Conservation (phyloP, 345 rosid genomes). For the Salix suchowensis region DNA sequence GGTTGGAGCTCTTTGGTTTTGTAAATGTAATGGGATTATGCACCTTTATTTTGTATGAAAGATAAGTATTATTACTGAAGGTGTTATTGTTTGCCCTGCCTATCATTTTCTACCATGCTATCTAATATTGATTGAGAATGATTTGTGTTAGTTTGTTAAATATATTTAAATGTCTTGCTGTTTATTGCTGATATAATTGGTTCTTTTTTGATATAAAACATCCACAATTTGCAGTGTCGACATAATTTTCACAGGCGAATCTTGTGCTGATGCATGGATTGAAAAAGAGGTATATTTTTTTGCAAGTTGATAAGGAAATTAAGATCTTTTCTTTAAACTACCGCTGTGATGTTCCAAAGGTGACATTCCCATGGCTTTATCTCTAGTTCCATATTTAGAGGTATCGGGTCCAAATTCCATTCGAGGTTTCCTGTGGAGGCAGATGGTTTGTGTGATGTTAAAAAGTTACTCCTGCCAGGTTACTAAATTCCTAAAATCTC, state of each 20-base stretch:
- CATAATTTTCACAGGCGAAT: slow-evolving; percentile 67
- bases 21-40: not conserved
- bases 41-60: not conserved
- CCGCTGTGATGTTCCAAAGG: not conserved
- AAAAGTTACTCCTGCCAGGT: not conserved
- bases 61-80: not conserved
- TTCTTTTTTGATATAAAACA: slow-evolving; percentile 5
- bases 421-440: not conserved
- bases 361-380: not conserved
- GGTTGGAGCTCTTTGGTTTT: not conserved
- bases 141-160: not conserved
- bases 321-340: not conserved
- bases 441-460: not conserved
- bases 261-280: slow-evolving; percentile 92
- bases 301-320: not conserved
- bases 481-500: not conserved
- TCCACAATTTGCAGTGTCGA: slow-evolving; percentile 60
- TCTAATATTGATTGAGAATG: not conserved
- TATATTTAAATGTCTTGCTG: not conserved
- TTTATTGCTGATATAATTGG: not conserved
- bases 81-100: not conserved
- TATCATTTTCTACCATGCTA: not conserved
- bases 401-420: not conserved
- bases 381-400: not conserved
- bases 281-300: slow-evolving; percentile 65